Percentiles rank a stretch among this genome's conserved stretches.
Evolutionary conservation across 805 yeast species (phyloP).

Genomic region (Zygosaccharomyces lentus): DNA sequence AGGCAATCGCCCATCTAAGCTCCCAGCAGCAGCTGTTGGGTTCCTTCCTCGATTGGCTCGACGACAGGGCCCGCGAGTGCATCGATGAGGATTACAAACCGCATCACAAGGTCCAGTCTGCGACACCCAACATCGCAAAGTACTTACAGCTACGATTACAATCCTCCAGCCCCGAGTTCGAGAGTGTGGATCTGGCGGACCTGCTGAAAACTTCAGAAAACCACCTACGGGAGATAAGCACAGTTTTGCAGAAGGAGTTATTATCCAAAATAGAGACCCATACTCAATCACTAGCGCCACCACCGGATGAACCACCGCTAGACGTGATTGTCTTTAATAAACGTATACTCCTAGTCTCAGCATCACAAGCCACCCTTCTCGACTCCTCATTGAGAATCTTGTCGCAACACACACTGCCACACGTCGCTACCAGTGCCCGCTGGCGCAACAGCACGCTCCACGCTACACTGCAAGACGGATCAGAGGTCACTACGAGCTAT

Average conservation of each 20-base stretch:
- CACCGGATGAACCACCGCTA: background rate
- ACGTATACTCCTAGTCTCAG: background rate
- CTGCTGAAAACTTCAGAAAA: background rate
- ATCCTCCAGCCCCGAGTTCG: constrained; percentile 1
- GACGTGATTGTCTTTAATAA: background rate
- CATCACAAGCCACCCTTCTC: background rate
- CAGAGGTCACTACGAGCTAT: background rate
- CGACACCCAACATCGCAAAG: background rate
- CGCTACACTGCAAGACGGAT: background rate
- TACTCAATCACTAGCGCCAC: background rate
- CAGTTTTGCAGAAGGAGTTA: background rate
- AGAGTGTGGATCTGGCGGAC: background rate
- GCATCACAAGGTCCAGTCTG: constrained; percentile 3
- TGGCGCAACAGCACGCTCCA: constrained; percentile 1
- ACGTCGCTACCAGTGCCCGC: background rate
- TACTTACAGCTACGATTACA: constrained; percentile 7
- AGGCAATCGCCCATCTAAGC: constrained; percentile 12
- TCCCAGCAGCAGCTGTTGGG: constrained; percentile 14
- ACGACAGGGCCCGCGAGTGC: constrained; percentile 18
- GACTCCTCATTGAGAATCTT: background rate
- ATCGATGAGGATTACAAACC: constrained; percentile 22
- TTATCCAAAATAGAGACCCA: constrained; percentile 1
- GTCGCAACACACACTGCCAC: background rate
- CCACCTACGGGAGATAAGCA: background rate
- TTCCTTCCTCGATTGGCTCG: constrained; percentile 21